Base-by-base conservation (phyloP, 2,329 filamentous ascomycete genomes). In the Penicillium glabrum region DNA sequence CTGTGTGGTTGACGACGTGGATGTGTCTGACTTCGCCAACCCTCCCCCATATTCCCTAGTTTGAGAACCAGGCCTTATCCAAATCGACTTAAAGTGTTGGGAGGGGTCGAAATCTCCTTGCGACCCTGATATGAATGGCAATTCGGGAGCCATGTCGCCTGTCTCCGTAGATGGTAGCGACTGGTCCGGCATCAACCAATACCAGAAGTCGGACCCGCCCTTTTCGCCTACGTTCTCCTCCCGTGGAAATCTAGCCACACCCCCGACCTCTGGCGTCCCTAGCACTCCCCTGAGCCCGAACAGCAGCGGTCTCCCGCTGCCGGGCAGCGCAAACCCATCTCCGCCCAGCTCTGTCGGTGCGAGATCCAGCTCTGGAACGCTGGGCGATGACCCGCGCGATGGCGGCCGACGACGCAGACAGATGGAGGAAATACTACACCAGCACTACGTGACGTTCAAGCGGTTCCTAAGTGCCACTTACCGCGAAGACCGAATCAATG, bases 301-400 rank as follows among this genome's bases (percentile, higher is more conserved):
- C 75, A 82, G 65, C 47, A 64, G 61, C 31, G 64, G 59, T 24
- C 57, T 45, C 53, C 65, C 21, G 56, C 71, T 27, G 58, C 64
- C 51, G 56, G 63, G 50, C 57, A 71, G 61, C 65, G 71, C 72
- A 64, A 85, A 84, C 68, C 84, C 93, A 51, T 97, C 93, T 50
- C 93, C 93, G 53, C 93, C 95, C 26, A 91, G 89, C 62, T 98
- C 93, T 5, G 82, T 97, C 60, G 91, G 89, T 61, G 74, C 74
- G 44, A 70, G 77, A 64, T 96, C 91, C 51, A 97, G 91, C 74
- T 88, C 89, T 71, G 91, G 90, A 56, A 90, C 88, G 41, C 84
- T 80, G 79, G 86, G 70, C 74, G 85, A 80, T 5, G 54, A 33
- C 72, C 86, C 86, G 68, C 88, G 86, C 72, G 85, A 61, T 56